These are phyloP conservation scores for Plasmodium blacklocki DNA, from an alignment of 169 alveolate genomes.

Conservation along the genomic window DNA sequence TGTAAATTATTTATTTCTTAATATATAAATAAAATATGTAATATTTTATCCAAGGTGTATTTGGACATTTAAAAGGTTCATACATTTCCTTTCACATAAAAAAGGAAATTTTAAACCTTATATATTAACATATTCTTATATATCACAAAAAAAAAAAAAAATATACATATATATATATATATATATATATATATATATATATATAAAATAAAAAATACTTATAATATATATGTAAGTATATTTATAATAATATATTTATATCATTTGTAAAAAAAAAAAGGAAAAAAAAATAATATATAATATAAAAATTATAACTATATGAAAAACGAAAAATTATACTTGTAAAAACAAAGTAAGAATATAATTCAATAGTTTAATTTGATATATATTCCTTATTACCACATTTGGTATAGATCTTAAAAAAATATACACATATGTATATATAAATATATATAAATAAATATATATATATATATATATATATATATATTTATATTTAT, in stretches of 20 bases:
- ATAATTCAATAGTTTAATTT: slow-evolving; percentile 11
- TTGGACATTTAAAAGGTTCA: too few relatives aligned
- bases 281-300: neutral
- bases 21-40: slow-evolving; percentile 5
- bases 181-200: too few relatives aligned
- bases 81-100: too few relatives aligned
- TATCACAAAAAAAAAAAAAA: too few relatives aligned
- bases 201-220: too few relatives aligned
- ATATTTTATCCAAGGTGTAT: too few relatives aligned
- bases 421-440: slow-evolving; percentile 8
- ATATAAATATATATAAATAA: too few relatives aligned
- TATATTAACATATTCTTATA: too few relatives aligned
- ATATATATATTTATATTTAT: slow-evolving; percentile 5
- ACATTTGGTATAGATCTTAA: slow-evolving; percentile 30
- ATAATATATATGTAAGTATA: too few relatives aligned
- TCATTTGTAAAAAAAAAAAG: neutral
- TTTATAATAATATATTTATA: too few relatives aligned
- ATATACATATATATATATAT: too few relatives aligned
- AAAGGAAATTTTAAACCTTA: too few relatives aligned
- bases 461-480: slow-evolving; percentile 10
- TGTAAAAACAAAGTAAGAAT: slow-evolving; percentile 34
- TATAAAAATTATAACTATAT: slow-evolving; percentile 10
- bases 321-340: slow-evolving; percentile 15
- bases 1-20: neutral
- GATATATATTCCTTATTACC: slow-evolving; percentile 15